phyloP scores from a whole-genome alignment of 257 asterid genomes.

The Echium plantagineum region DNA sequence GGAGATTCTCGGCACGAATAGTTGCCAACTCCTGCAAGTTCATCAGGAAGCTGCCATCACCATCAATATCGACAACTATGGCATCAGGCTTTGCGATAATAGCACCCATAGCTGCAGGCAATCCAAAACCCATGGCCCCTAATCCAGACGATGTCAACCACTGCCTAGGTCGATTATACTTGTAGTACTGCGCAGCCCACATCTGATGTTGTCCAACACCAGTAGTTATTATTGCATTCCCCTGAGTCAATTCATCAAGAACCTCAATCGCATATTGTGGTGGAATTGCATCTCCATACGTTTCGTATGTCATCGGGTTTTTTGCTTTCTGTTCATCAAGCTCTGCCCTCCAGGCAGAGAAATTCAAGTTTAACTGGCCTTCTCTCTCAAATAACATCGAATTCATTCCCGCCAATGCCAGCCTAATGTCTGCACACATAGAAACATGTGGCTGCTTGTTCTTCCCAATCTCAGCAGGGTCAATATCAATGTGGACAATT shows the following conservation, averaged over 20 bases:
- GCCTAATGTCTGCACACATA: neutral
- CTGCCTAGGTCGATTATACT: neutral
- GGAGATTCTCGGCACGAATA: neutral
- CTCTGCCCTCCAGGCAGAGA: neutral
- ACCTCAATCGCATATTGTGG: neutral
- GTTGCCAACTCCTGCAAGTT: conserved; percentile 1
- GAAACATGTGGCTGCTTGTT: neutral
- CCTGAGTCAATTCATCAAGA: neutral
- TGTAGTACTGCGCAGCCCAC: neutral
- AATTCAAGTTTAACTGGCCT: neutral
- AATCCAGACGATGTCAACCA: conserved; percentile 1
- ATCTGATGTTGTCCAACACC: conserved; percentile 3
- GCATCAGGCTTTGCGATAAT: neutral
- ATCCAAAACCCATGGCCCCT: conserved; percentile 2
- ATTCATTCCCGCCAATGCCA: neutral
- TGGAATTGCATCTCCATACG: neutral
- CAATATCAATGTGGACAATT: conserved; percentile 2
- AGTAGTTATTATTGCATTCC: neutral
- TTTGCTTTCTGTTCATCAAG: neutral
- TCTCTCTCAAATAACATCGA: neutral
- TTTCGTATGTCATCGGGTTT: neutral
- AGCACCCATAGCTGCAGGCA: conserved; percentile 2
- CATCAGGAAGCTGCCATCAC: neutral
- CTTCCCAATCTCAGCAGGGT: conserved; percentile 2
- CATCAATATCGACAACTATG: conserved; percentile 1